Conservation (phyloP, 2,329 filamentous ascomycete species). For the Iodosphaeria phyllophila region DNA sequence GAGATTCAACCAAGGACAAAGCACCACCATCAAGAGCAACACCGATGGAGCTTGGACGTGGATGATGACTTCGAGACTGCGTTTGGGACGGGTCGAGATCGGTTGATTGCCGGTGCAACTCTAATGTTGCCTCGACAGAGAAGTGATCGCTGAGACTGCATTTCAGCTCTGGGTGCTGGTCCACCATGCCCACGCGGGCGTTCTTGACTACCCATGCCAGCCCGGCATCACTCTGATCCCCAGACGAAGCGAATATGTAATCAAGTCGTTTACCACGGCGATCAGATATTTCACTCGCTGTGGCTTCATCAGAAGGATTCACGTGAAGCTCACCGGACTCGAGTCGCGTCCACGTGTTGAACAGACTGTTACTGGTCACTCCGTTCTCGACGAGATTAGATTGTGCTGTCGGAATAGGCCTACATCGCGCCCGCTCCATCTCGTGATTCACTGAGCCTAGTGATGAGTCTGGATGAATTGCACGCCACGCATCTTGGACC, state of each 20-base stretch:
- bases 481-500: constrained; percentile 69
- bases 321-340: constrained; percentile 42
- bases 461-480: constrained; percentile 68
- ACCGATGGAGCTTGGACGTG: too few species aligned
- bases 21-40: too few species aligned
- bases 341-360: constrained; percentile 97
- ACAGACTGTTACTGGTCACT: constrained; percentile 65
- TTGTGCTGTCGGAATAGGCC: constrained; percentile 53
- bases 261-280: constrained; percentile 72
- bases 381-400: constrained; percentile 70
- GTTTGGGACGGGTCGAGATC: constrained; percentile 4
- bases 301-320: constrained; percentile 15
- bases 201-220: constrained; percentile 48
- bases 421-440: constrained; percentile 44
- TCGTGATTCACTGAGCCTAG: constrained; percentile 53
- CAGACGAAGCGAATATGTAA: constrained; percentile 71
- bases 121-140: constrained; percentile 65
- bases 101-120: constrained; percentile 18
- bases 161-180: constrained; percentile 59
- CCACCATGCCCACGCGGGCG: constrained; percentile 59
- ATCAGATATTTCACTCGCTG: constrained; percentile 50
- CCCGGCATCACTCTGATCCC: constrained; percentile 14
- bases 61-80: constrained; percentile 1
- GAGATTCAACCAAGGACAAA: too few species aligned
- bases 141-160: constrained; percentile 94